phyloP scores from a whole-genome alignment of 306 rosid genomes.

The Vicia sativa region DNA sequence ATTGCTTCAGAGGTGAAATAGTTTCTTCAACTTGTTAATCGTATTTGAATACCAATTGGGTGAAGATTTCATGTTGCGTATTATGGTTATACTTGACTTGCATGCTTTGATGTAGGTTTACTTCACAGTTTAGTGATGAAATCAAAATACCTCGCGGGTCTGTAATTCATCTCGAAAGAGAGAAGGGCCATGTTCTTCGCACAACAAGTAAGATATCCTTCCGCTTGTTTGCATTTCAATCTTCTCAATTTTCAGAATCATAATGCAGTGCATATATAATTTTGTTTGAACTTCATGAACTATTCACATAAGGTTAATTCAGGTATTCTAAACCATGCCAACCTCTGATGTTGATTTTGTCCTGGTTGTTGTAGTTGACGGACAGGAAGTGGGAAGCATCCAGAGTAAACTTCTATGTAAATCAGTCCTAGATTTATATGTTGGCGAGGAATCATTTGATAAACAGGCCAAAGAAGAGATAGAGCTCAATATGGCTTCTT shows the following conservation, averaged over 20 bases:
- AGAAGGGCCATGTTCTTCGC: constrained; percentile 69
- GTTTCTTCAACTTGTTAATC: constrained; percentile 13
- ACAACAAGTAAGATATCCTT: constrained; percentile 72
- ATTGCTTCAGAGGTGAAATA: constrained; percentile 80
- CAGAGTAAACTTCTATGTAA: constrained; percentile 78
- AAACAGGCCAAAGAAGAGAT: constrained; percentile 82
- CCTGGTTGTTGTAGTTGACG: constrained; percentile 67
- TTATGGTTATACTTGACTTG: constrained; percentile 25
- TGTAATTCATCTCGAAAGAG: constrained; percentile 73
- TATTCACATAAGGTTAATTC: constrained; percentile 1
- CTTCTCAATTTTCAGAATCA: constrained; percentile 11
- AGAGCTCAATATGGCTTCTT: constrained; percentile 59
- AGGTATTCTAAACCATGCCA: constrained; percentile 17
- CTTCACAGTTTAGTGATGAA: constrained; percentile 93
- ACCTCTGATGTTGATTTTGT: constrained; percentile 15
- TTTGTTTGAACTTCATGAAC: constrained; percentile 22
- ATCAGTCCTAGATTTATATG: constrained; percentile 76
- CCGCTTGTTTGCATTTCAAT: constrained; percentile 21
- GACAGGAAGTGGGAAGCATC: constrained; percentile 90
- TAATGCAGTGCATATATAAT: background rate
- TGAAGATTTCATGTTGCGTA: background rate
- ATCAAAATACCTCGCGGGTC: constrained; percentile 86
- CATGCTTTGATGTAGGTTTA: constrained; percentile 67
- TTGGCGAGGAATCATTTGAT: constrained; percentile 92
- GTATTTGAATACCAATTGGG: background rate